phyloP scores from a whole-genome alignment of 176 grass and related monocot species.

The Microstegium vimineum region DNA sequence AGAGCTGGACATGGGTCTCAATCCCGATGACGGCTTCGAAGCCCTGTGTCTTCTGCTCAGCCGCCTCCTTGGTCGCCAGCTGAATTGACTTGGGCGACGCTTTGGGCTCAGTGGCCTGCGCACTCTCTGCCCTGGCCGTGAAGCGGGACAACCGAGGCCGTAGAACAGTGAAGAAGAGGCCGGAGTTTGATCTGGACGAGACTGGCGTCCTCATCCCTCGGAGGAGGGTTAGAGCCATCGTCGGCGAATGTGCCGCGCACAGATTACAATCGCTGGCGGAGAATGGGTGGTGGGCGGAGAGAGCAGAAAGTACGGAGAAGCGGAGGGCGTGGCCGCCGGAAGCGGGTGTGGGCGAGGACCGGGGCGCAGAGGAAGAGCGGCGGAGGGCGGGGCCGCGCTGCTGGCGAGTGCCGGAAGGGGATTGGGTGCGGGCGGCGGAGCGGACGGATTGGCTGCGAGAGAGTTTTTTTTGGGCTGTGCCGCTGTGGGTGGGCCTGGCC shows the following conservation, averaged over 20 bases:
- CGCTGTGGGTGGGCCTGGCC: background rate
- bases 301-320: background rate
- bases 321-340: background rate
- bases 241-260: background rate
- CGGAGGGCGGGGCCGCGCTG: background rate
- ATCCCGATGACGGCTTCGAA: constrained; percentile 88
- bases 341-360: too few species aligned
- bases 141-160: constrained; percentile 6
- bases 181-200: background rate
- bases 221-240: constrained; percentile 68
- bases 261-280: background rate
- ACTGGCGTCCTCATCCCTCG: constrained; percentile 45
- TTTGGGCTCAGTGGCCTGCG: constrained; percentile 37
- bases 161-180: constrained; percentile 35
- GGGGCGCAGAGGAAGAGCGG: background rate
- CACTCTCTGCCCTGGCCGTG: constrained; percentile 25
- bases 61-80: constrained; percentile 36
- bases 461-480: background rate
- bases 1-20: constrained; percentile 91
- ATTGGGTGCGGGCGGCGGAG: background rate
- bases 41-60: constrained; percentile 53
- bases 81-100: constrained; percentile 38
- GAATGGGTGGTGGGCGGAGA: background rate
- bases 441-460: background rate
- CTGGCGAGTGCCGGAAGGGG: background rate